A percentile compares a stretch with the other conserved stretches of the same genome.
These are phyloP conservation scores for Luvunga scandens DNA, from an alignment of 345 rosid genomes.

Conservation along the genomic window DNA sequence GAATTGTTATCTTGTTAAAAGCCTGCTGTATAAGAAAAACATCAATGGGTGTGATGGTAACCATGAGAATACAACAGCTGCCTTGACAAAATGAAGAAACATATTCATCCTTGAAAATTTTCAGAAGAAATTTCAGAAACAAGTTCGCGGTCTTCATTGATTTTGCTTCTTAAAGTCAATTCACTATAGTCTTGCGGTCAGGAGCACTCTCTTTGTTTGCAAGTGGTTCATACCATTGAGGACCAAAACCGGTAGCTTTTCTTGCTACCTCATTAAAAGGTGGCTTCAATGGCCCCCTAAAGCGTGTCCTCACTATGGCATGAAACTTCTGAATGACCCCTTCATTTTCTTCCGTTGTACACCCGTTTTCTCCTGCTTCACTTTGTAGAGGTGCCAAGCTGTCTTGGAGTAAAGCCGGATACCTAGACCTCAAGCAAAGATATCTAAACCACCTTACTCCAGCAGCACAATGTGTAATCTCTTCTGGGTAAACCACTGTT, in stretches of 20 bases:
- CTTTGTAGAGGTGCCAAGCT: constrained; percentile 15
- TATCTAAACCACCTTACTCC: constrained; percentile 87
- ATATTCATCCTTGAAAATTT: neutral
- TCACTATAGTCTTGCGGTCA: neutral
- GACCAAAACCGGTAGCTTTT: constrained; percentile 89
- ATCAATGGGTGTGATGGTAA: neutral
- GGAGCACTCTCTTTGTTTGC: constrained; percentile 46
- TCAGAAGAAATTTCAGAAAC: neutral
- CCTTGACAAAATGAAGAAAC: neutral
- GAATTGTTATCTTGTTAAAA: neutral
- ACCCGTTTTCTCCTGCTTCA: constrained; percentile 26
- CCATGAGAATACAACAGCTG: neutral
- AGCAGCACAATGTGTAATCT: constrained; percentile 91
- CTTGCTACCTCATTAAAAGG: constrained; percentile 86
- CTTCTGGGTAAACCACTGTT: constrained; percentile 76
- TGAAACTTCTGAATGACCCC: constrained; percentile 64
- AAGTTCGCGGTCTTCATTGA: neutral
- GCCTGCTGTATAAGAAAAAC: neutral
- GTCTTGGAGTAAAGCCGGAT: constrained; percentile 17
- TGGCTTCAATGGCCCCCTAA: constrained; percentile 88
- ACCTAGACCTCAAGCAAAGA: constrained; percentile 54
- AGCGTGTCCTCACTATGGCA: constrained; percentile 56
- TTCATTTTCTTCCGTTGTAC: constrained; percentile 31
- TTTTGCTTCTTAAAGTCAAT: neutral
- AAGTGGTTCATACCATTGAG: constrained; percentile 82